phyloP scores from a whole-genome alignment of 805 yeast genomes.

The Hanseniaspora thailandica region DNA sequence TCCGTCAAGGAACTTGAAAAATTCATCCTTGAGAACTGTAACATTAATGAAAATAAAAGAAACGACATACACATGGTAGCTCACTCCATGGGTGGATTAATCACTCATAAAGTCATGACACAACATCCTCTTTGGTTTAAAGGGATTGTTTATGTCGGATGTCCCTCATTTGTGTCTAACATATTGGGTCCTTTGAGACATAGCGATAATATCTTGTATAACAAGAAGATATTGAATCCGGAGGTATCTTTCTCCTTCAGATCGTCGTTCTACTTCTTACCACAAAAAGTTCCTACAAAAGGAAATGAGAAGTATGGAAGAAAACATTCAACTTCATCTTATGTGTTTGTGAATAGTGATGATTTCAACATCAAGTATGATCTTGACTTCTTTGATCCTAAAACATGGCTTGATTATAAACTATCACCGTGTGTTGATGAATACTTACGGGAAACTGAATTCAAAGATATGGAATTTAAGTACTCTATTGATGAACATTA shows the following conservation, averaged over 20 bases:
- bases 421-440: slow-evolving; percentile 53
- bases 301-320: slow-evolving; percentile 19
- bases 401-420: slow-evolving; percentile 66
- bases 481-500: slow-evolving; percentile 42
- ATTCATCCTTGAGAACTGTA: slow-evolving; percentile 35
- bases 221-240: slow-evolving; percentile 61
- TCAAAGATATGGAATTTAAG: slow-evolving; percentile 5
- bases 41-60: slow-evolving; percentile 34
- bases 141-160: slow-evolving; percentile 70
- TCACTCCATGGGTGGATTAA: slow-evolving; percentile 90
- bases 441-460: slow-evolving; percentile 19
- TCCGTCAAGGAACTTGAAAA: slow-evolving; percentile 41
- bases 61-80: slow-evolving; percentile 63
- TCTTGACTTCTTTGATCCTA: slow-evolving; percentile 67
- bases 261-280: slow-evolving; percentile 67
- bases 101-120: slow-evolving; percentile 70
- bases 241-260: slow-evolving; percentile 85
- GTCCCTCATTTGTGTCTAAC: slow-evolving; percentile 74
- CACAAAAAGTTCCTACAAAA: slow-evolving; percentile 26
- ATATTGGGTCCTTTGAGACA: slow-evolving; percentile 74
- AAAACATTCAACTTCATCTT: neutral
- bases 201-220: slow-evolving; percentile 69
- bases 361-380: slow-evolving; percentile 46
- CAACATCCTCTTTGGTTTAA: slow-evolving; percentile 54
- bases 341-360: slow-evolving; percentile 42